Conservation (phyloP, 371 early-diverging fungal species). For the Mucor sp. region DNA sequence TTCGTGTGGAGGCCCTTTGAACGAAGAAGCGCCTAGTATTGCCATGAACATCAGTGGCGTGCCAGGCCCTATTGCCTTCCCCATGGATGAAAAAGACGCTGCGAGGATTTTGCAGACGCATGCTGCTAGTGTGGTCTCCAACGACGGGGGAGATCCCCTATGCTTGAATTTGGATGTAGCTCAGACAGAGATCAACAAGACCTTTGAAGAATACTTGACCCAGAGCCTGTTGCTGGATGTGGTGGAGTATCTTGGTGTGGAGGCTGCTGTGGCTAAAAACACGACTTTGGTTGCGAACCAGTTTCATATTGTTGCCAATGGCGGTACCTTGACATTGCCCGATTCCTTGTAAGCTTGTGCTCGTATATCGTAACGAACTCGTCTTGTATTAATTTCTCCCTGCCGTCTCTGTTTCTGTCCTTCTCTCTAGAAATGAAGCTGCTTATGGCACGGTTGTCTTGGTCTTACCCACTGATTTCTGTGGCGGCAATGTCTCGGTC, state of each 20-base stretch:
- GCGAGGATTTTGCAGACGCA: background rate
- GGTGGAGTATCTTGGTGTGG: background rate
- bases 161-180: background rate
- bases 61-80: constrained; percentile 6
- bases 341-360: background rate
- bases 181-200: background rate
- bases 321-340: background rate
- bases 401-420: background rate
- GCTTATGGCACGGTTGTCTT: constrained; percentile 5
- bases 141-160: background rate
- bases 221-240: background rate
- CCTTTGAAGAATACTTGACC: constrained; percentile 6
- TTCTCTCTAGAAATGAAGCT: background rate
- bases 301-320: background rate
- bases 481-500: background rate
- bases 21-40: constrained; percentile 2
- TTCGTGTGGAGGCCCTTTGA: background rate
- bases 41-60: constrained; percentile 7
- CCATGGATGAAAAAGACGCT: background rate
- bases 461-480: background rate
- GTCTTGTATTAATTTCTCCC: background rate
- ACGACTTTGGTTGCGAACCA: background rate
- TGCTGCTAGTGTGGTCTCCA: background rate
- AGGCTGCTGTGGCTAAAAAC: background rate
- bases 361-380: background rate